Base-by-base conservation (phyloP, 2,329 filamentous ascomycete species). In the Aphanocladium album region DNA sequence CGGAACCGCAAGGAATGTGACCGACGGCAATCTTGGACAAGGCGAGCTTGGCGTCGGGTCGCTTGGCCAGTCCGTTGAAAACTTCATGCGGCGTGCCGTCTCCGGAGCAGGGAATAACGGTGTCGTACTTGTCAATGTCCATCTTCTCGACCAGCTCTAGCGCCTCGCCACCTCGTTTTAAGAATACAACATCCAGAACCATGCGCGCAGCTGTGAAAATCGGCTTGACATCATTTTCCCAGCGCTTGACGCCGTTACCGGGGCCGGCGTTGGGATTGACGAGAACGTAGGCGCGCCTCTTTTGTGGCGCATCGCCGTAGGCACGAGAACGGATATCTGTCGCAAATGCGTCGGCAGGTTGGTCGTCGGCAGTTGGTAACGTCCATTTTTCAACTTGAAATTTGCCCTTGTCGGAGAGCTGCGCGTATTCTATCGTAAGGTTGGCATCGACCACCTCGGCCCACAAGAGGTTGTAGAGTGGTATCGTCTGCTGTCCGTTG, bases 31-130 rank as follows among this genome's bases (percentile, higher is more conserved):
- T 77, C 68, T 88, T 89, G 23, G 80, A 77, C 62, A 99, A 76
- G 0, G 93, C 95, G 60, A 82, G 82, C 35, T 81, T 79, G 21
- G 92, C 92, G 74, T 97, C 90, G 5, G 81, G 71, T 43, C 91
- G 87, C 74, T 86, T 88, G 16, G 85, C 92, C 35, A 99, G 77
- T 0, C 95, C 95, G 71, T 99, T 98, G 79, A 97, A 96, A 9
- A 96, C 89, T 74, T 99, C 95, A 71, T 96, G 89, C 0, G 91
- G 89, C 43, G 96, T 80, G 11, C 95, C 95, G 68, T 99, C 95
- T 5, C 95, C 95, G 0, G 93, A 97, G 71, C 91, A 95, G 64
- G 91, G 90, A 27, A 93, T 86, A 16, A 98, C 83, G 9, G 92
- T 88, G 75, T 99, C 95, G 73, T 87, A 96, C 2, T 82, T 83